Percentiles rank a stretch among this genome's conserved stretches.
phyloP scores from a whole-genome alignment of 305 asterid genomes.

The Vinca major region DNA sequence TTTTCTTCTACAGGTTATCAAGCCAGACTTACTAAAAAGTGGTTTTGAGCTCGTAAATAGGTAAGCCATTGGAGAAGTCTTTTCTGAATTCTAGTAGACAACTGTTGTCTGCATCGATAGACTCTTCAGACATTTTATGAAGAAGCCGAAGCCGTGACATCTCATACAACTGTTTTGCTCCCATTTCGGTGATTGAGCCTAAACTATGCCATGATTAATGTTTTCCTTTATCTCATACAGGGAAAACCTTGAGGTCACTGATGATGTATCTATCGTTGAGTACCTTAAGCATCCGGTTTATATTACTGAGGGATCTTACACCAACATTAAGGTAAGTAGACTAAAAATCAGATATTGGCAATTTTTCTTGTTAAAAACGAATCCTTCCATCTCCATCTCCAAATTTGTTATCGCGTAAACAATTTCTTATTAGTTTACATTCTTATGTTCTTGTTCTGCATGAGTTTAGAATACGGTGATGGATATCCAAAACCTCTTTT shows the following conservation, averaged over 20 bases:
- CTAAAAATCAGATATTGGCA: background rate
- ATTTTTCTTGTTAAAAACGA: background rate
- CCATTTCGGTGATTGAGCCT: background rate
- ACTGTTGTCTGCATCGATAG: too few species aligned
- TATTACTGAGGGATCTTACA: conserved; percentile 90
- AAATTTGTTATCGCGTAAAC: background rate
- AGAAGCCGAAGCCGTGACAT: background rate
- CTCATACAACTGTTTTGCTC: background rate
- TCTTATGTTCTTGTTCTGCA: background rate
- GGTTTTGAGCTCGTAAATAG: conserved; percentile 82
- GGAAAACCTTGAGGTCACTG: conserved; percentile 94
- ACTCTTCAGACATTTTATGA: too few species aligned
- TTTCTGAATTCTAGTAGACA: background rate
- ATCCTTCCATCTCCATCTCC: too few species aligned
- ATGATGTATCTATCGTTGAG: conserved; percentile 95
- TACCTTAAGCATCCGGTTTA: conserved; percentile 84
- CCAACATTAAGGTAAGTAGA: conserved; percentile 78
- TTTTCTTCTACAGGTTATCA: conserved; percentile 50
- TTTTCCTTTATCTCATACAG: conserved; percentile 26
- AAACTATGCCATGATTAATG: background rate
- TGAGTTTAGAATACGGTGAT: background rate
- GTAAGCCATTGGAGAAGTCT: conserved; percentile 20
- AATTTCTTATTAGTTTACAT: background rate
- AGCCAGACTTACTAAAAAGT: conserved; percentile 77
- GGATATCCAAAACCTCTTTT: background rate